phyloP scores from a whole-genome alignment of 352 stramenopile genomes.

The Pythium rhizo-oryzae region DNA sequence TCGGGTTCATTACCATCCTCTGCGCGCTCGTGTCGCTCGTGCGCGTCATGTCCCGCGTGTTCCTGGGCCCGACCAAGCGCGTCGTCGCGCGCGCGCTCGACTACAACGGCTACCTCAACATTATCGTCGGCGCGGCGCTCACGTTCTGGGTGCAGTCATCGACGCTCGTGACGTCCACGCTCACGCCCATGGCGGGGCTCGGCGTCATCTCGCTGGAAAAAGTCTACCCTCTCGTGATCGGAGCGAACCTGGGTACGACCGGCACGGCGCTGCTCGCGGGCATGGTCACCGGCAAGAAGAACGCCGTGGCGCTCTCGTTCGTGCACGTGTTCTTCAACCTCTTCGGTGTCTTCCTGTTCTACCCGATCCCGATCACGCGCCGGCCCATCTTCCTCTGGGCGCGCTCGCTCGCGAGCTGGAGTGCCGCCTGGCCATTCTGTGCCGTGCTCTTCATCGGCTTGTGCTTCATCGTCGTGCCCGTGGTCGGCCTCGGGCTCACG shows the following conservation, averaged over 20 bases:
- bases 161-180: constrained; percentile 90
- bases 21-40: constrained; percentile 47
- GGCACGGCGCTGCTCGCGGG: constrained; percentile 86
- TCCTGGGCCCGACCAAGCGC: constrained; percentile 82
- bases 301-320: constrained; percentile 78
- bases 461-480: constrained; percentile 32
- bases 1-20: constrained; percentile 52
- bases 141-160: constrained; percentile 92
- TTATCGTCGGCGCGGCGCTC: constrained; percentile 79
- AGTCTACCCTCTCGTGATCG: constrained; percentile 90
- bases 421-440: constrained; percentile 52
- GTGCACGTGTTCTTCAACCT: constrained; percentile 94
- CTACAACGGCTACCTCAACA: constrained; percentile 90
- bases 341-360: constrained; percentile 91
- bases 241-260: constrained; percentile 93
- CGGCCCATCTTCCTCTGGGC: constrained; percentile 75
- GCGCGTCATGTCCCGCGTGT: constrained; percentile 44
- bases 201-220: constrained; percentile 87
- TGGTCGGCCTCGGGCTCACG: constrained; percentile 31
- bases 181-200: constrained; percentile 89
- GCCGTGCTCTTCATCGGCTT: constrained; percentile 62
- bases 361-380: constrained; percentile 88
- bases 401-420: constrained; percentile 63
- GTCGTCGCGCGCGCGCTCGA: constrained; percentile 88
- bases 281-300: constrained; percentile 77